Evolutionary conservation across 805 yeast genomes (phyloP), one percentile per base, ranked within the genome.

Genomic region (Yamadazyma ubonensis): DNA sequence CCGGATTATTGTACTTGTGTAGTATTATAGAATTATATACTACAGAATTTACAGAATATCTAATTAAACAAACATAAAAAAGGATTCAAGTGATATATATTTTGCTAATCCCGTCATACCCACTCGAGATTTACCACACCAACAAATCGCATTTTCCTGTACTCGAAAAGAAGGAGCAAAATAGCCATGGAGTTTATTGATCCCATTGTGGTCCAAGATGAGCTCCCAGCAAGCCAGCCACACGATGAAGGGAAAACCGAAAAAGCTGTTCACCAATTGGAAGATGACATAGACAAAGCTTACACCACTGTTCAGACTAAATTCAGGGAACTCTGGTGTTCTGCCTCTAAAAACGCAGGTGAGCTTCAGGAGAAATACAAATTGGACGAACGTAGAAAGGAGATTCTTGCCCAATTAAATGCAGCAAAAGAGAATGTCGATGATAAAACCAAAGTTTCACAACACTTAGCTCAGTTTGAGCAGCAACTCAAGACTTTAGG

Each of bases 261-360:
- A 37, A 67, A 73, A 46, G 69, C 70, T 1, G 76, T 78, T 38
- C 60, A 63, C 16, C 68, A 72, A 48, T 52, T 81, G 15, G 86
- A 79, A 48, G 63, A 62, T 30, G 79, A 75, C 31, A 70, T 83
- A 18, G 79, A 76, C 42, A 58, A 66, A 15, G 72, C 76, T 3
- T 78, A 76, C 57, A 45, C 62, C 2, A 55, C 60, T 25, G 58
- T 80, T 12, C 82, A 78, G 44, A 44, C 57, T 5, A 59, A 53
- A 41, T 59, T 68, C 36, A 45, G 58, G 22, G 49, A 48, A 12
- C 50, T 68, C 17, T 67, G 73, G 73, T 33, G 38, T 11, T 53
- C 42, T 28, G 67, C 71, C 11, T 51, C 63, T 11, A 57, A 58
- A 30, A 58, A 57, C 38, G 66, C 70, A 10, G 54, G 43, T 10